phyloP scores from a whole-genome alignment of 305 asterid genomes.

The Plantago coronopus region DNA sequence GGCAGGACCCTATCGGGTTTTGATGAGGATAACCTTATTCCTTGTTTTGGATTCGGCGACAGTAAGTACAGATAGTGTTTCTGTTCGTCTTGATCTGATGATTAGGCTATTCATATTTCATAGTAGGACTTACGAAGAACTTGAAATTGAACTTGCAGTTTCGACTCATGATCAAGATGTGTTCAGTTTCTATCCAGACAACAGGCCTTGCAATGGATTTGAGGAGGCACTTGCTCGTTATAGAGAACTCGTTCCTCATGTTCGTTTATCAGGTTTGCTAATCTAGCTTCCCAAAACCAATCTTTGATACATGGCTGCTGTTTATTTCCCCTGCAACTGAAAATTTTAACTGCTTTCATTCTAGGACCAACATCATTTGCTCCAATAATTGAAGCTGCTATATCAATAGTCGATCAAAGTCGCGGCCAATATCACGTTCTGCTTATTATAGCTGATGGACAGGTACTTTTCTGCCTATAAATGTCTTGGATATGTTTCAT shows the following conservation, averaged over 20 bases:
- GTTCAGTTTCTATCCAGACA: constrained; percentile 41
- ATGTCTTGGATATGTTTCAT: not conserved
- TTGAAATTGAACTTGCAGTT: constrained; percentile 28
- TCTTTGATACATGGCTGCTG: not conserved
- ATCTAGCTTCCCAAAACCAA: not conserved
- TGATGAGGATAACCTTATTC: constrained; percentile 52
- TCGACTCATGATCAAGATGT: constrained; percentile 42
- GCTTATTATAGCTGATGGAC: constrained; percentile 63
- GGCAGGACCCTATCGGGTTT: constrained; percentile 46
- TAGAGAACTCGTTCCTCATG: constrained; percentile 42
- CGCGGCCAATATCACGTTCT: constrained; percentile 60
- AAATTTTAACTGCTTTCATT: not conserved
- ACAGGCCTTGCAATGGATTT: constrained; percentile 44
- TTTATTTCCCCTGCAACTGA: not conserved
- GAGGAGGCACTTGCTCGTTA: constrained; percentile 54
- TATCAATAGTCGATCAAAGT: constrained; percentile 43
- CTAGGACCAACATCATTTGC: constrained; percentile 59
- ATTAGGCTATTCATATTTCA: not conserved
- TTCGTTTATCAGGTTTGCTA: constrained; percentile 41
- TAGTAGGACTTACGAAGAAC: not conserved
- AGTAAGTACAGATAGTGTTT: constrained; percentile 25
- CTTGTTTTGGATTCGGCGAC: constrained; percentile 61
- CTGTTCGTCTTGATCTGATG: not conserved
- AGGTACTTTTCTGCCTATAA: constrained; percentile 27
- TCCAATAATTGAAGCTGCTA: constrained; percentile 50